Percentiles rank a stretch among this genome's conserved stretches.
These are phyloP conservation scores for Allium cepa DNA, from an alignment of 106 monocot genomes.

Conservation along the genomic window DNA sequence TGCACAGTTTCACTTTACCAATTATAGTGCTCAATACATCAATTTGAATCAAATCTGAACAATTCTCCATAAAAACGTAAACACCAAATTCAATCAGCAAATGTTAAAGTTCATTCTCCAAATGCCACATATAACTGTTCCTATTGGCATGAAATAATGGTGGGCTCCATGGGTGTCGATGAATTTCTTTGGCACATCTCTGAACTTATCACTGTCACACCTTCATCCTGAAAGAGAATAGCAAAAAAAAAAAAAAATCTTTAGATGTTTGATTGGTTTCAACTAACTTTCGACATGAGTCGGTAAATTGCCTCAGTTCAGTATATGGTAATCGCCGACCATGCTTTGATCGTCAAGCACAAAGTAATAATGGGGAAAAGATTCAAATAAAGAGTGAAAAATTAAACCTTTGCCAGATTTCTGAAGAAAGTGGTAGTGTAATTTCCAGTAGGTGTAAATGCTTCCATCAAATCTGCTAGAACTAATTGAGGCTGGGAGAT, in stretches of 20 bases:
- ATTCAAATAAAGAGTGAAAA: neutral
- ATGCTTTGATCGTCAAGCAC: too few species aligned
- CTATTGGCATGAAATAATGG: constrained; percentile 50
- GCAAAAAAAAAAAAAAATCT: neutral
- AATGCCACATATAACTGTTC: neutral
- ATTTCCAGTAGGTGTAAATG: constrained; percentile 74
- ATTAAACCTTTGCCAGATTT: constrained; percentile 73
- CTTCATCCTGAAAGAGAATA: constrained; percentile 43
- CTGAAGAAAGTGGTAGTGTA: constrained; percentile 76
- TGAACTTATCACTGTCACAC: constrained; percentile 28
- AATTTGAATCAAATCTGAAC: too few species aligned
- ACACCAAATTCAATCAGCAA: too few species aligned
- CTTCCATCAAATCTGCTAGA: constrained; percentile 80
- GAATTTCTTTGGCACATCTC: constrained; percentile 45
- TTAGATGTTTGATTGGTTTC: neutral
- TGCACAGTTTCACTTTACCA: too few species aligned
- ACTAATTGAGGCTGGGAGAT: constrained; percentile 90
- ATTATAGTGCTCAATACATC: too few species aligned
- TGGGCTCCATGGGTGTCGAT: constrained; percentile 55
- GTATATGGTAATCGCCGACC: too few species aligned
- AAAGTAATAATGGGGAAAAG: neutral
- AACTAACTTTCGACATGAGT: neutral
- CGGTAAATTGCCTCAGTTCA: neutral
- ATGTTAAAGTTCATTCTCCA: too few species aligned
- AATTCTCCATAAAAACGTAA: too few species aligned